A percentile compares a stretch with the other conserved stretches of the same genome.
phyloP scores from a whole-genome alignment of 2,329 filamentous ascomycete species.

The Penicillium expansum region DNA sequence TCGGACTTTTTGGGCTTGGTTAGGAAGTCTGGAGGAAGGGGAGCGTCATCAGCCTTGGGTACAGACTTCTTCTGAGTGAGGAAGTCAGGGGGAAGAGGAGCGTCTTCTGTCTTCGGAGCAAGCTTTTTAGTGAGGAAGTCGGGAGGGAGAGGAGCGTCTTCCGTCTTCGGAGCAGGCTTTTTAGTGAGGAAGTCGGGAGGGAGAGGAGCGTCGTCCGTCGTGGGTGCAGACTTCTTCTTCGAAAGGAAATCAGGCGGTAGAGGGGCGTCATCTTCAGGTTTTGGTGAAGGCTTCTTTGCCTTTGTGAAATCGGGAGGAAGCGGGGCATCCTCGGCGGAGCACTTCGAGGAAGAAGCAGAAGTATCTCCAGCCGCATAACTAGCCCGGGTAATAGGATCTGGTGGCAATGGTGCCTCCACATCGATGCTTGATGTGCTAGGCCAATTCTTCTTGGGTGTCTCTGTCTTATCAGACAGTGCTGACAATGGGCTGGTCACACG shows the following conservation, averaged over 20 bases:
- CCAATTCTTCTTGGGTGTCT: constrained; percentile 35
- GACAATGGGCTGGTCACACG: constrained; percentile 31
- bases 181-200: constrained; percentile 20
- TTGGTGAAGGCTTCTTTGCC: constrained; percentile 14
- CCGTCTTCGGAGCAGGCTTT: not conserved
- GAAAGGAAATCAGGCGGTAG: constrained; percentile 22
- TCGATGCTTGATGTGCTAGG: constrained; percentile 26
- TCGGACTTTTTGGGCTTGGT: constrained; percentile 11
- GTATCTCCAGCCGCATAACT: constrained; percentile 49
- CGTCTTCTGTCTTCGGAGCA: constrained; percentile 18
- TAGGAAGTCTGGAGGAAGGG: constrained; percentile 33
- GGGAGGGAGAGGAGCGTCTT: constrained; percentile 19
- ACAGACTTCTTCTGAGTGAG: constrained; percentile 1
- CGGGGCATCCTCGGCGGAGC: constrained; percentile 42
- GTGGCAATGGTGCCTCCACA: constrained; percentile 44
- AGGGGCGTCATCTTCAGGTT: constrained; percentile 25
- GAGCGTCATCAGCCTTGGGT: constrained; percentile 1
- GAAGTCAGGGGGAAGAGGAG: constrained; percentile 26
- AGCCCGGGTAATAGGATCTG: constrained; percentile 48
- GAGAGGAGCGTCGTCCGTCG: constrained; percentile 19
- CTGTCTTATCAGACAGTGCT: constrained; percentile 34
- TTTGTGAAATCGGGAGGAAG: constrained; percentile 30
- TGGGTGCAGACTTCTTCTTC: not conserved
- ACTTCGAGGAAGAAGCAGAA: constrained; percentile 47
- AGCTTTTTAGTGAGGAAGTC: constrained; percentile 21